Base-by-base conservation (phyloP, 257 asterid species). In the Verbascum thapsus region DNA sequence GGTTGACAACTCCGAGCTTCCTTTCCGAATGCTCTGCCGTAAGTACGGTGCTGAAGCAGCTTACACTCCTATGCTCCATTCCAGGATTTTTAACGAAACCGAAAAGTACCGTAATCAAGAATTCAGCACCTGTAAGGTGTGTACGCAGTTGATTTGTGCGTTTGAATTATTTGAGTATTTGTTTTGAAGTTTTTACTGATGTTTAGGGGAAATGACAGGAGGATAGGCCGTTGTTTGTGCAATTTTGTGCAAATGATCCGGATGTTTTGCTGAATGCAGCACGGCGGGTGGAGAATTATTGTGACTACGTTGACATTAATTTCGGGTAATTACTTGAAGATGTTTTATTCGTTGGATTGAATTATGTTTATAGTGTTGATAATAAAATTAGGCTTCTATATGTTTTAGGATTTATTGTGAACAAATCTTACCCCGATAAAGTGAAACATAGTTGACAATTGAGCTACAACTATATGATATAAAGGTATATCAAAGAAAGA, bases 1-100 rank as follows among this genome's bases (percentile, higher is more conserved):
- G 97, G 99, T 94, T 51, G 99, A 90, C 74, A 90, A 94, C 80
- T 94, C 99, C 41, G 99, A 94, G 88, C 84, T 94, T 0, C 99
- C 96, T 6, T 94, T 87, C 74, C 96, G 99, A 18, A 23, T 87
- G 81, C 96, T 90, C 55, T 94, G 99, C 76, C 82, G 99, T 3
- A 90, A 85, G 72, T 90, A 85, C 73, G 99, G 98, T 22, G 97
- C 99, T 16, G 74, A 84, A 40, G 99, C 96, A 15, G 99, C 99
- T 62, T 94, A 94, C 56, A 94, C 99, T 8, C 97, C 99, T 5
- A 90, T 94, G 97, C 88, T 94, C 26, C 97, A 94, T 60, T 84
- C 99, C 12, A 88, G 99, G 44, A 84, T 94, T 23, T 94, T 94
- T 72, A 52, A 67, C 0, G 96, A 94, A 71, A 86, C 61, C 16